phyloP scores from a whole-genome alignment of 2,329 filamentous ascomycete genomes.

The Paecilomyces fulvus region DNA sequence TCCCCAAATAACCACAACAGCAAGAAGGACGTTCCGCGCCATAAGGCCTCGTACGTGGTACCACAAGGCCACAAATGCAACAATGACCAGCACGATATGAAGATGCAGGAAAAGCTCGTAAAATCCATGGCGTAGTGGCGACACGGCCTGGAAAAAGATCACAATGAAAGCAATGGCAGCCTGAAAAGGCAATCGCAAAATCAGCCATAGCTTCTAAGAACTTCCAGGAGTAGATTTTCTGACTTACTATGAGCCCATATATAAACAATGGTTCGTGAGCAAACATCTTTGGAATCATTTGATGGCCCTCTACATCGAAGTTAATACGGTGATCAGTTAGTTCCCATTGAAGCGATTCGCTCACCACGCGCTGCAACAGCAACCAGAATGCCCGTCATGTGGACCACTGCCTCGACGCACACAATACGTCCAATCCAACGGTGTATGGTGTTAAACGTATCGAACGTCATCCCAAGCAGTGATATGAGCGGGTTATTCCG shows the following conservation, averaged over 20 bases:
- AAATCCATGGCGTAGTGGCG: slow-evolving; percentile 34
- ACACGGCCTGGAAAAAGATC: slow-evolving; percentile 33
- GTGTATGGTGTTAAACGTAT: slow-evolving; percentile 85
- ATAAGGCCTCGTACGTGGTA: slow-evolving; percentile 23
- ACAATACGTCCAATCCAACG: slow-evolving; percentile 71
- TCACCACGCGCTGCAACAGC: slow-evolving; percentile 10
- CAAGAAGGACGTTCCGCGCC: slow-evolving; percentile 22
- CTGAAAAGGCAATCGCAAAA: slow-evolving; percentile 20
- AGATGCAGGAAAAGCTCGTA: slow-evolving; percentile 38
- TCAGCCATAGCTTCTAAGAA: slow-evolving; percentile 40
- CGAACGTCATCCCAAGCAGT: slow-evolving; percentile 75
- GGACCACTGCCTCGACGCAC: slow-evolving; percentile 57
- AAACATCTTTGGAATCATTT: not conserved
- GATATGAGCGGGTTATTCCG: slow-evolving; percentile 85
- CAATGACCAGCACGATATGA: slow-evolving; percentile 32
- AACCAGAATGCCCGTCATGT: slow-evolving; percentile 41
- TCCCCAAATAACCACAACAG: slow-evolving; percentile 25
- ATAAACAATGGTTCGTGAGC: not conserved
- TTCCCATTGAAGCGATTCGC: slow-evolving; percentile 8
- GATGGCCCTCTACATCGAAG: not conserved
- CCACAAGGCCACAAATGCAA: slow-evolving; percentile 31
- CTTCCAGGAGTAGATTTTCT: slow-evolving; percentile 50
- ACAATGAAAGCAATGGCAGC: slow-evolving; percentile 29
- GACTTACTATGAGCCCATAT: slow-evolving; percentile 22
- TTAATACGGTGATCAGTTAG: not conserved